Evolutionary conservation across 306 rosid species (phyloP).

Genomic region (Trifolium dubium): DNA sequence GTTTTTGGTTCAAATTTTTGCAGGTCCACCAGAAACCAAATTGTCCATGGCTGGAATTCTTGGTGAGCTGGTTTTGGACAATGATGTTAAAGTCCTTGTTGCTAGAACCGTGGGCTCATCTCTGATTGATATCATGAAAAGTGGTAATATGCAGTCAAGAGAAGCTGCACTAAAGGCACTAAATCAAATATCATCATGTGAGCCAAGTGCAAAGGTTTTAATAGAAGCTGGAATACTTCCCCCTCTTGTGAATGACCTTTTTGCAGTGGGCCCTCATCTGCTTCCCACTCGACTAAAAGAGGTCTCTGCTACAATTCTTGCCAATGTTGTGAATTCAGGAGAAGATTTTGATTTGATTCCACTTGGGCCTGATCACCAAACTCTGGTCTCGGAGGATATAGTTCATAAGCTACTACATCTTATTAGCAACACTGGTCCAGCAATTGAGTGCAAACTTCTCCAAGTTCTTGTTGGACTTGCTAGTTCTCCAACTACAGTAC

Average conservation of each 20-base stretch:
- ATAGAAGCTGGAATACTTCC: conserved; percentile 95
- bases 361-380: conserved; percentile 77
- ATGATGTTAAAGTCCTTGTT: conserved; percentile 79
- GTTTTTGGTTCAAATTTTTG: conserved; percentile 45
- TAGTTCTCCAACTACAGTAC: conserved; percentile 61
- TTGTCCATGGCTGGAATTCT: conserved; percentile 86
- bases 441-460: conserved; percentile 93
- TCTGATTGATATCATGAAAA: conserved; percentile 77
- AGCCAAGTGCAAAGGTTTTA: conserved; percentile 86
- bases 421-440: conserved; percentile 98
- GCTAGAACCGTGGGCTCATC: conserved; percentile 87
- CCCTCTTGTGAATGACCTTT: conserved; percentile 93
- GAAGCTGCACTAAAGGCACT: conserved; percentile 96
- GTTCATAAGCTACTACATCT: conserved; percentile 91
- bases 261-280: conserved; percentile 75
- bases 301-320: conserved; percentile 94
- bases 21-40: conserved; percentile 94
- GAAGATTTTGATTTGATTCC: conserved; percentile 82
- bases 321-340: conserved; percentile 84
- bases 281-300: conserved; percentile 92
- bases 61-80: conserved; percentile 89
- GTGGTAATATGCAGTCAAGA: conserved; percentile 78
- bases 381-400: conserved; percentile 92
- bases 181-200: conserved; percentile 88
- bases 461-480: conserved; percentile 98